Conservation (phyloP, 169 alveolate species). For the Condylostoma magnum region DNA sequence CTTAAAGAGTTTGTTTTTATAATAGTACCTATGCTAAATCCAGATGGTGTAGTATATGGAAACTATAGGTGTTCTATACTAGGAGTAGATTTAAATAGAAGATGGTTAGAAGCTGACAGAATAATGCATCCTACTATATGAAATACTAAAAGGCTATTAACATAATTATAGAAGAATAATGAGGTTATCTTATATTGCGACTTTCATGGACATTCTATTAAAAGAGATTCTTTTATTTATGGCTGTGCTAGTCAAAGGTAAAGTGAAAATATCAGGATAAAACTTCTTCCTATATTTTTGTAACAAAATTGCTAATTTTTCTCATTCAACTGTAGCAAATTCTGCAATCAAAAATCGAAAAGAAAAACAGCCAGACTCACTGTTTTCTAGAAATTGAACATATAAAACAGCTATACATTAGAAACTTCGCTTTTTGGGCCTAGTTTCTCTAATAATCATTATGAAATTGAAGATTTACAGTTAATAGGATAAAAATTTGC, state of each 20-base stretch:
- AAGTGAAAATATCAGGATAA: background rate
- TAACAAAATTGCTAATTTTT: conserved; percentile 15
- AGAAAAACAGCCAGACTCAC: conserved; percentile 32
- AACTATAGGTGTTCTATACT: conserved; percentile 53
- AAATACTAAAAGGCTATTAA: conserved; percentile 51
- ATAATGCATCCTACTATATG: conserved; percentile 61
- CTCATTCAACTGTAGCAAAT: conserved; percentile 33
- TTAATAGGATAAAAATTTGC: background rate
- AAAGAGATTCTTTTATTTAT: conserved; percentile 58
- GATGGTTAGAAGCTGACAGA: conserved; percentile 61
- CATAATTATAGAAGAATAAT: conserved; percentile 59
- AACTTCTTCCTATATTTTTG: conserved; percentile 29
- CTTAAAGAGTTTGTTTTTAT: conserved; percentile 77
- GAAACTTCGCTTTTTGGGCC: conserved; percentile 34
- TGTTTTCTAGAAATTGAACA: conserved; percentile 23
- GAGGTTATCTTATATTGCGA: conserved; percentile 77
- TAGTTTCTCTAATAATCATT: background rate
- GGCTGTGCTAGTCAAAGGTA: conserved; percentile 46
- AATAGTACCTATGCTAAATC: conserved; percentile 72
- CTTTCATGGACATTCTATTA: conserved; percentile 72
- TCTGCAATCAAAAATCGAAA: conserved; percentile 30
- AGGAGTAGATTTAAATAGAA: conserved; percentile 70
- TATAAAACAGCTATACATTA: conserved; percentile 30
- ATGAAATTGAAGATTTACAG: background rate
- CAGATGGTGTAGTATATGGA: conserved; percentile 71